Evolutionary conservation across 257 asterid genomes (phyloP), one percentile per base, ranked within the genome.

Genomic region (Voacanga thouarsii): DNA sequence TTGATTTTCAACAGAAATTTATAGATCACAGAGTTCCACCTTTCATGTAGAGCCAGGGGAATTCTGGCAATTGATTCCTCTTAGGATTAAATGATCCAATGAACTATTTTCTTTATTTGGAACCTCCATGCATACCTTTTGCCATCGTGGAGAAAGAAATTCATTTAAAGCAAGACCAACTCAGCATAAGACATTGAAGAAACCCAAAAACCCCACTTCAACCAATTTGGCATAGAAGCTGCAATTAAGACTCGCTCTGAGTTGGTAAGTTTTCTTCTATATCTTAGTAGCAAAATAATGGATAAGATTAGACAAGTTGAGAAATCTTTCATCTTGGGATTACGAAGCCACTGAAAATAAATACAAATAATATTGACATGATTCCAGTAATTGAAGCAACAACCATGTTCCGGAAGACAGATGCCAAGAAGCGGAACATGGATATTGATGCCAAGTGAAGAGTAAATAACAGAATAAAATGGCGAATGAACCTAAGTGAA

Each of bases 121-220:
- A 43, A 4, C 8, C 47, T 43, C 7, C 37, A 61, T 12, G 21
- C 71, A 70, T 21, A 90, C 93, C 82, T 87, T 85, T 77, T 84
- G 88, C 97, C 97, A 91, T 45, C 97, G 75, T 49, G 90, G 90
- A 63, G 97, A 86, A 30, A 83, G 89, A 82, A 91, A 91, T 82
- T 91, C 97, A 72, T 88, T 91, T 12, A 85, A 66, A 51, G 92
- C 80, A 81, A 91, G 86, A 60, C 90, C 97, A 51, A 88, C 88
- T 88, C 91, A 59, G 90, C 95, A 79, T 91, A 90, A 9, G 97
- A 83, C 77, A 89, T 12, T 1, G 97, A 95, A 78, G 93, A 87
- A 77, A 86, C 28, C 97, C 97, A 91, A 80, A 88, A 88, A 53
- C 85, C 95, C 97, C 97, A 91, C 74, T 78, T 84, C 72, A 91